These are phyloP conservation scores for Aspergillus proliferans DNA, from an alignment of 2,329 filamentous ascomycete species.

Conservation along the genomic window DNA sequence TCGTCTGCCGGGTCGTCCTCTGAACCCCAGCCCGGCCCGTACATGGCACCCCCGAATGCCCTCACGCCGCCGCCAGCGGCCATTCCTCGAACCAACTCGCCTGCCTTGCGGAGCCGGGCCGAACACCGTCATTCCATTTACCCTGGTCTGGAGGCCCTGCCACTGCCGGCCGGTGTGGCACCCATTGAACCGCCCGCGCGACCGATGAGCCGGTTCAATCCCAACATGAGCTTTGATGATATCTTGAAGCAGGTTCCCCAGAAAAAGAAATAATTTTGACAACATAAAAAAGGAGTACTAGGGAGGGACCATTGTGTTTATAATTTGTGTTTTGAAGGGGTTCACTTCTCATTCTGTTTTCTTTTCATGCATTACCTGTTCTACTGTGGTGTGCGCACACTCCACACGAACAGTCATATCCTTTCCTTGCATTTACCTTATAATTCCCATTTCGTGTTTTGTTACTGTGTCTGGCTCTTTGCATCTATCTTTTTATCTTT, in stretches of 20 bases:
- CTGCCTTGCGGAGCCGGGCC: slow-evolving; percentile 21
- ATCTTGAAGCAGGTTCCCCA: slow-evolving; percentile 39
- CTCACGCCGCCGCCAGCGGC: slow-evolving; percentile 30
- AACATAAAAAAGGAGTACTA: too few relatives aligned
- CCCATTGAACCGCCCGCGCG: slow-evolving; percentile 35
- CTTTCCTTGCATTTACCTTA: neutral
- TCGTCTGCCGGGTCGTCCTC: slow-evolving; percentile 33
- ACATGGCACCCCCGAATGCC: slow-evolving; percentile 24
- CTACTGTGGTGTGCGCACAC: slow-evolving; percentile 5
- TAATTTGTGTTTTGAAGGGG: neutral
- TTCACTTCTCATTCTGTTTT: neutral
- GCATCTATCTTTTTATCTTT: neutral
- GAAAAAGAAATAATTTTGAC: slow-evolving; percentile 29
- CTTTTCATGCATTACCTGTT: neutral
- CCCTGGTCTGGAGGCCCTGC: slow-evolving; percentile 40
- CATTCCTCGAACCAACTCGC: slow-evolving; percentile 30
- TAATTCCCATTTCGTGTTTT: neutral
- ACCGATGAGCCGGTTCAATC: slow-evolving; percentile 39
- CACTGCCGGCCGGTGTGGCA: slow-evolving; percentile 37
- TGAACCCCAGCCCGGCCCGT: slow-evolving; percentile 26
- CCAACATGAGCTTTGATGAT: slow-evolving; percentile 45
- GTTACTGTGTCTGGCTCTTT: neutral
- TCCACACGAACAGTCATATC: slow-evolving; percentile 2
- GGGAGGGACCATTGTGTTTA: too few relatives aligned
- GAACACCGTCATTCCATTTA: slow-evolving; percentile 41